Evolutionary conservation across 1,284 basidiomycete species (phyloP), one percentile per base, ranked within the genome.

Genomic region (Ustilago esculenta): DNA sequence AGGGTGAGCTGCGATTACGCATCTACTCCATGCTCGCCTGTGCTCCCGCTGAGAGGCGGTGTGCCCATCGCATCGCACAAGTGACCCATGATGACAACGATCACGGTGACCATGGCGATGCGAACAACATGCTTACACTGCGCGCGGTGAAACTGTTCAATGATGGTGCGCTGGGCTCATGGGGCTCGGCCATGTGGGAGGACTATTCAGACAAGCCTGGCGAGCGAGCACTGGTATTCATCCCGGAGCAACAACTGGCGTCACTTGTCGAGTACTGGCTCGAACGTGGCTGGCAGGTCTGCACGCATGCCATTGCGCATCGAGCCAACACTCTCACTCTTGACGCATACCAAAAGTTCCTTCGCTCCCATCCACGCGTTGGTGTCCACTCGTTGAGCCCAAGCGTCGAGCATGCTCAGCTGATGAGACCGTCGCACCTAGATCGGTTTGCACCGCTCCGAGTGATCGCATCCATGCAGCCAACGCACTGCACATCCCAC

Each of bases 321-420:
- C 87, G 88, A 40, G 92, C 92, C 27, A 95, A 94, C 79, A 86
- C 89, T 35, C 85, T 90, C 18, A 87, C 91, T 0, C 86, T 96
- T 18, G 74, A 76, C 23, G 72, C 76, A 1, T 77, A 77, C 47
- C 58, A 75, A 37, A n/a, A 47, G 8, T 56, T 63, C 18, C 48
- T 76, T 23, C 14, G 29, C 18, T 43, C 53, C 4, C 46, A 51
- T 47, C 32, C 56, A 1, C 14, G 20, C 1, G 41, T 44, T 11
- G 34, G 29, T 20, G 25, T 21, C 10, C 48, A 18, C 46, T 58
- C 25, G 37, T 86, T 86, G 74, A 85, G 92, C 17, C 89, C 91
- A 1, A 85, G 94, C 20, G 88, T 95, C 23, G 94, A 97, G 78
- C 94, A 97, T 82, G 90, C 92, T 0, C 94, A 97, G 82, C 92